phyloP scores from a whole-genome alignment of 2,329 filamentous ascomycete species.

The Arthrobotrys entomopaga region DNA sequence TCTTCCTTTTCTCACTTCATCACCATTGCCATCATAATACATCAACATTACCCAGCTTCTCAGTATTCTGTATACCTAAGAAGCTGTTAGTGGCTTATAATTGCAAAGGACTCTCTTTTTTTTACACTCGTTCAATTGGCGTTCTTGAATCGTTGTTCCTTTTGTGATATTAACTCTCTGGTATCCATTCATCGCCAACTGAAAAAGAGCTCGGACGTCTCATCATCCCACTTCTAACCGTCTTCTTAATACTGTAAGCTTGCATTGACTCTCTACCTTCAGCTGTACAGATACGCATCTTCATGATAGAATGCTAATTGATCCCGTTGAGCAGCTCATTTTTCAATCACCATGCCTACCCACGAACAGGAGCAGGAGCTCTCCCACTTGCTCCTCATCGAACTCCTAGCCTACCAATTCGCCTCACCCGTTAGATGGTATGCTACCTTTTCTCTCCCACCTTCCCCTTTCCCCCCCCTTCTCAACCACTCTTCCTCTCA shows the following conservation, averaged over 20 bases:
- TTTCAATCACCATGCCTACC: conserved; percentile 61
- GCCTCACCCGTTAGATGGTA: conserved; percentile 95
- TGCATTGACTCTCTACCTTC: conserved; percentile 26
- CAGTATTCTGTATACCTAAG: neutral
- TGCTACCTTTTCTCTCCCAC: conserved; percentile 10
- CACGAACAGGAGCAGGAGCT: conserved; percentile 99
- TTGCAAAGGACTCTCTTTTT: conserved; percentile 5
- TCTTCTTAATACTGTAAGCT: neutral
- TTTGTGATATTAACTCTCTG: neutral
- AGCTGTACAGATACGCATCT: conserved; percentile 57
- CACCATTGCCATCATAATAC: neutral
- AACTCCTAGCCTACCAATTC: conserved; percentile 99
- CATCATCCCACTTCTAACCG: neutral
- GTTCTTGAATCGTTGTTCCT: neutral
- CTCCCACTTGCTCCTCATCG: conserved; percentile 92
- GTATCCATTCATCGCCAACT: neutral
- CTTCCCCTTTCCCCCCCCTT: conserved; percentile 38
- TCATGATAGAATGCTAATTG: conserved; percentile 61
- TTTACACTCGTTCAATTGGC: neutral
- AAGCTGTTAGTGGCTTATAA: neutral
- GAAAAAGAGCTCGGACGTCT: neutral
- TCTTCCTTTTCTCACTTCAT: conserved; percentile 2
- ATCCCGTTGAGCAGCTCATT: conserved; percentile 69
- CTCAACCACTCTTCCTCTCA: neutral
- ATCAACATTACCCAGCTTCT: neutral